Evolutionary conservation across 306 rosid species (phyloP).

Genomic region (Ziziphus jujuba): DNA sequence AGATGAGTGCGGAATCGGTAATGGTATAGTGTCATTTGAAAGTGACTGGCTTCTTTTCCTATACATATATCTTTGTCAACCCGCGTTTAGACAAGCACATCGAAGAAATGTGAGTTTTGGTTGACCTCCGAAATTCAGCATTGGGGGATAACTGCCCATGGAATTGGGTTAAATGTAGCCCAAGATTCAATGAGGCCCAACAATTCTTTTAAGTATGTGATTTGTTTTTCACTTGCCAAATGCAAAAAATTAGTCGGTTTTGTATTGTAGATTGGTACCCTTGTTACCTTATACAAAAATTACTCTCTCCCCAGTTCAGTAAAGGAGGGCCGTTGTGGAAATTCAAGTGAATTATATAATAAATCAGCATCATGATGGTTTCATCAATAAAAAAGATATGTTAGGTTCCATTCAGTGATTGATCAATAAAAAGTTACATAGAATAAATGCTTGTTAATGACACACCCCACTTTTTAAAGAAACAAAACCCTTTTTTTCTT

Average conservation of each 20-base stretch:
- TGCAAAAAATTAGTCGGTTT: no score
- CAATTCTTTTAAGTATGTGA: no score
- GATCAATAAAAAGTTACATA: neutral
- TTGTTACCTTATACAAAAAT: no score
- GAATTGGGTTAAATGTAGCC: no score
- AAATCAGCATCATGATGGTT: neutral
- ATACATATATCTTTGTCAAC: no score
- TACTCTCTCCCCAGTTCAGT: neutral
- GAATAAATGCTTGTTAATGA: neutral
- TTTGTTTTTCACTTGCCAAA: no score
- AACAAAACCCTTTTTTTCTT: neutral
- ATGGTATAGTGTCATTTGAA: neutral
- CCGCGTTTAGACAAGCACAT: no score
- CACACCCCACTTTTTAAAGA: neutral
- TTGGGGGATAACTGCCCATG: no score
- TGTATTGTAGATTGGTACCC: no score
- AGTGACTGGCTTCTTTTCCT: neutral
- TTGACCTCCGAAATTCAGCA: no score
- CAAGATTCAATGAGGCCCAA: no score
- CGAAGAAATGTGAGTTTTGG: no score
- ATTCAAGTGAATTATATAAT: neutral
- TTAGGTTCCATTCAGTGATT: neutral
- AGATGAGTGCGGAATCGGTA: neutral
- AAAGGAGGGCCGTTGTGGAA: slow-evolving; percentile 6
- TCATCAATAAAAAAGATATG: neutral